Base-by-base conservation (phyloP, 176 grass and related monocot species). In the Oryza longistaminata region DNA sequence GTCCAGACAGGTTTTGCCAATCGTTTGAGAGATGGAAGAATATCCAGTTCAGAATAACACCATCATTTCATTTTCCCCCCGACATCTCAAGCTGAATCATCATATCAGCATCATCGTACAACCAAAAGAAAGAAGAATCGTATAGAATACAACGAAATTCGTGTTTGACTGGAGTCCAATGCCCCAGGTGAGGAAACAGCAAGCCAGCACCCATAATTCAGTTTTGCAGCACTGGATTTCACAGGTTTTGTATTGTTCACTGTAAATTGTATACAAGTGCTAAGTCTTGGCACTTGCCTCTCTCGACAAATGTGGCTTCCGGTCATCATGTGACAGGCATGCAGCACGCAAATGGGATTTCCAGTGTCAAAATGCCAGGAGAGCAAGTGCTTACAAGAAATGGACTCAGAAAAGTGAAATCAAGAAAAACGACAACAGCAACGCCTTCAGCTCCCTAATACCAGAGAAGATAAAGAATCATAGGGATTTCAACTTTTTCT, bases 401-500 rank as follows among this genome's bases (percentile, higher is more conserved):
- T 21, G 55, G 58, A 42, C 66, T 72, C 84, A 8, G n/a, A 8
- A 40, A 40, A 9, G 42, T 25, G 11, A 43, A 64, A 50, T 19
- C 35, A 70, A 70, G 43, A 80, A 79, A 83, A 62, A 62, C 8
- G 2, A 22, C 19, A 22, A 61, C 21, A 62, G 19, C 21, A 11
- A 62, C 69, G 70, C 62, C 52, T 68, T 79, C 74, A 81, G 52
- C 52, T 71, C 81, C 64, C 24, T 65, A 24, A 42, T 13, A 21
- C 49, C 17, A 24, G 11, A 0, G 8, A 42, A 31, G 37, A 71
- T 76, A 53, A 6, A 69, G 29, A 80, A 74, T 80, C 89, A 80
- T 87, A 52, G 12, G 16, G 48, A 80, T 71, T 77, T 65, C 26
- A 62, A 53, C 75, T 25, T 77, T 73, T 68, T 65, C 77, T 75